A percentile compares a stretch with the other conserved stretches of the same genome.
phyloP scores from a whole-genome alignment of 768 basidiomycete species.

The Serpula lacrymans region DNA sequence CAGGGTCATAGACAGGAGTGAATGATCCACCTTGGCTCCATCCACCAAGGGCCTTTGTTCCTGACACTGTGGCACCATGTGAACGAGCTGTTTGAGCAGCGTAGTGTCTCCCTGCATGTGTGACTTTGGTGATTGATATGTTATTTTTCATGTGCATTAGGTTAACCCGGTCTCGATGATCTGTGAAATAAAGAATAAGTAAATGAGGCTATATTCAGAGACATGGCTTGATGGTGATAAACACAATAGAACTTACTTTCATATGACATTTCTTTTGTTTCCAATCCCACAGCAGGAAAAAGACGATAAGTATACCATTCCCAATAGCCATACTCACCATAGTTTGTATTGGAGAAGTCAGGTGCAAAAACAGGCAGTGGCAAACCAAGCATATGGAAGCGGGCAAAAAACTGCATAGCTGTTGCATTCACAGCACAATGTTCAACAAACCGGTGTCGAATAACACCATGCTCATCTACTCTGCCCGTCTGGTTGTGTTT shows the following conservation, averaged over 20 bases:
- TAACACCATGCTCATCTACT: slow-evolving; percentile 27
- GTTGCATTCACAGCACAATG: slow-evolving; percentile 28
- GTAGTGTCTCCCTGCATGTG: slow-evolving; percentile 26
- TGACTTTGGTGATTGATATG: slow-evolving; percentile 26
- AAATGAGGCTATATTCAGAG: too few species aligned
- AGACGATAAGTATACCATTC: slow-evolving; percentile 27
- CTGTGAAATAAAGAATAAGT: slow-evolving; percentile 17
- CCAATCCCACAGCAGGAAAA: slow-evolving; percentile 15
- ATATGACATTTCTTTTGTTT: slow-evolving; percentile 22
- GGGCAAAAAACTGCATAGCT: slow-evolving; percentile 22
- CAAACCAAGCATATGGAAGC: slow-evolving; percentile 25
- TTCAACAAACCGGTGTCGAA: slow-evolving; percentile 25
- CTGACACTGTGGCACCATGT: slow-evolving; percentile 23
- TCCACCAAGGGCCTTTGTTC: slow-evolving; percentile 29
- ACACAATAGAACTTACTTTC: slow-evolving; percentile 20
- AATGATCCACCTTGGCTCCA: slow-evolving; percentile 28
- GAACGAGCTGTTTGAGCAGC: slow-evolving; percentile 24
- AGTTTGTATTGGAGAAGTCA: slow-evolving; percentile 19
- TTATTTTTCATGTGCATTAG: slow-evolving; percentile 19
- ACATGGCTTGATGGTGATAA: not conserved
- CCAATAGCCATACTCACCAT: slow-evolving; percentile 22
- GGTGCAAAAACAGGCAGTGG: slow-evolving; percentile 21
- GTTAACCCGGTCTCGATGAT: slow-evolving; percentile 24
- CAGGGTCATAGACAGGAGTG: slow-evolving; percentile 24
- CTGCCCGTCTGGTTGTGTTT: slow-evolving; percentile 30